Base-by-base conservation (phyloP, 768 basidiomycete species). In the Candolleomyces efflorescens region DNA sequence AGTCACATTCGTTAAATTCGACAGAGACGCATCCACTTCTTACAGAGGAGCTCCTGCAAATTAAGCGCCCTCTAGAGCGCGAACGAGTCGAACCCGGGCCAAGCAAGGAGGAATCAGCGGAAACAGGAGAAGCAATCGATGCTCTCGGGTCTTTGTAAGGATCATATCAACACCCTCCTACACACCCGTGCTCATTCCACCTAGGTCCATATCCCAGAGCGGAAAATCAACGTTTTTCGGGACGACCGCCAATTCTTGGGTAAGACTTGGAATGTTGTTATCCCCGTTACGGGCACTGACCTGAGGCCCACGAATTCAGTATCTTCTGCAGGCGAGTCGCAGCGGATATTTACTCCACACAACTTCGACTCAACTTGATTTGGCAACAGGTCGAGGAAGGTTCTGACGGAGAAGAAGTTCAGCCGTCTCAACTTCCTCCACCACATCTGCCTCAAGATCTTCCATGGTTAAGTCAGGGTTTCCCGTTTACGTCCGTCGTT, bases 141-240 rank as follows among this genome's bases (percentile, higher is more conserved):
- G 82, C 84, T 13, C 72, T 88, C 63, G 86, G 85, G 53, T 86
- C 84, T 32, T 72, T 87, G 84, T 87, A 68, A 62, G 75, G 71
- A 49, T 62, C 50, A 38, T 32, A 37, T 53, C 46, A 38, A 48
- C 23, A 58, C 43, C 22, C 23, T 44, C 52, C 51, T 57, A 56
- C 37, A 36, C 36, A 36, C 55, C 32, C 32, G 10, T 49, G 37
- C 58, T 60, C 36, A 60, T 59, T 50, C 36, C 45, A 62, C 32
- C 13, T 54, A 87, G 86, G 59, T 82, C 84, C 43, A 82, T 89
- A 57, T 82, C 83, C 7, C 80, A 83, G 56, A 76, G 76, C 22
- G 86, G 85, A 24, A 79, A 82, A 46, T 80, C 83, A 5, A 84
- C 81, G 32, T 89, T 87, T 68, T 87, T 80, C 67, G 86, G 86